Percentiles rank a stretch among this genome's conserved stretches.
Evolutionary conservation across 2,329 filamentous ascomycete genomes (phyloP).

Genomic region (Exophiala dermatitidis): DNA sequence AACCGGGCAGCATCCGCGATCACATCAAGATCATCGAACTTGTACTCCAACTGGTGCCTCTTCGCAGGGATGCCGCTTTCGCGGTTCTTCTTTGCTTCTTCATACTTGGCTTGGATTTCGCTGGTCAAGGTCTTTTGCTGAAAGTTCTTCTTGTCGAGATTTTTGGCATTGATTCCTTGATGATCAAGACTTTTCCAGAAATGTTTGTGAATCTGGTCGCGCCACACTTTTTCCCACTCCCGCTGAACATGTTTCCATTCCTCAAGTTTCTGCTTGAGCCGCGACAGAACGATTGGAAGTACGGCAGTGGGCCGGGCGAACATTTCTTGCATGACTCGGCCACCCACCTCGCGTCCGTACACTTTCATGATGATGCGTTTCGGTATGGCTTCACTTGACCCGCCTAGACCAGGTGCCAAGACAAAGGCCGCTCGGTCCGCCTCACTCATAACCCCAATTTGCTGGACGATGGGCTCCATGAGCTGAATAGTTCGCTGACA

Average conservation of each 20-base stretch:
- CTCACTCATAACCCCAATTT: conserved; percentile 72
- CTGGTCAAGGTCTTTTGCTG: conserved; percentile 84
- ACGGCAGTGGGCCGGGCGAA: conserved; percentile 78
- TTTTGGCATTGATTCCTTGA: conserved; percentile 84
- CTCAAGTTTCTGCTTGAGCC: conserved; percentile 92
- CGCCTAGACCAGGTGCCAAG: conserved; percentile 75
- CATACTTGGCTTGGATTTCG: conserved; percentile 84
- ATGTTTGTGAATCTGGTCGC: conserved; percentile 86
- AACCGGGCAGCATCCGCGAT: conserved; percentile 47
- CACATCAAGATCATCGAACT: conserved; percentile 64
- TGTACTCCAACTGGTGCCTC: conserved; percentile 67
- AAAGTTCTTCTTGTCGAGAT: conserved; percentile 82
- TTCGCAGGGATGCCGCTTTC: conserved; percentile 54
- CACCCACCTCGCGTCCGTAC: conserved; percentile 76
- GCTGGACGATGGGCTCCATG: conserved; percentile 85
- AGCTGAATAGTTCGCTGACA: conserved; percentile 93
- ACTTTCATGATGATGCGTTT: conserved; percentile 97
- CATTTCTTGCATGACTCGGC: conserved; percentile 78
- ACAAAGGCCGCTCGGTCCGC: conserved; percentile 66
- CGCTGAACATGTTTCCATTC: conserved; percentile 96
- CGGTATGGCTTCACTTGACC: conserved; percentile 93
- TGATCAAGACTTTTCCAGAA: conserved; percentile 96
- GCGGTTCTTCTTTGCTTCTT: conserved; percentile 74
- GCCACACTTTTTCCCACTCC: conserved; percentile 99
- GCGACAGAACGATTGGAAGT: conserved; percentile 76